Conservation (phyloP, 805 yeast genomes). For the Candida dajiaensis region DNA sequence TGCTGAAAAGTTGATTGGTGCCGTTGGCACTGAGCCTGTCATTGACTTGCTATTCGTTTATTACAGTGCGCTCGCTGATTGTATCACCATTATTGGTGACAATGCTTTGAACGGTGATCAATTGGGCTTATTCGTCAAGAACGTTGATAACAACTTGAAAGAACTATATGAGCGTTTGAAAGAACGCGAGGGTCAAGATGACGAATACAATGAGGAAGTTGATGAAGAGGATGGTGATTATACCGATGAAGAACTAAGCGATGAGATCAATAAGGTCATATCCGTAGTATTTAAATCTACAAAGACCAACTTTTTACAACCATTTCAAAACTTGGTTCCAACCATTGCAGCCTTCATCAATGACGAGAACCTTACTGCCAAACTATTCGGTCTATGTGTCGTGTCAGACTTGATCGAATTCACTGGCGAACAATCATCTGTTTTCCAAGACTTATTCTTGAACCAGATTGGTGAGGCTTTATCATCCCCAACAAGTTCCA, state of each 20-base stretch:
- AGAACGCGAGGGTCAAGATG: conserved; percentile 69
- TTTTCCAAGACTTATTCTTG: conserved; percentile 60
- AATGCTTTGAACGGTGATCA: conserved; percentile 51
- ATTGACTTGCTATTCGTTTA: conserved; percentile 77
- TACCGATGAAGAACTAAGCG: conserved; percentile 85
- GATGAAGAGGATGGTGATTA: conserved; percentile 79
- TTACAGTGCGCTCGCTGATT: conserved; percentile 63
- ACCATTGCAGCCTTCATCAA: conserved; percentile 53
- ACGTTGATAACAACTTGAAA: conserved; percentile 52
- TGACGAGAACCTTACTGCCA: conserved; percentile 63
- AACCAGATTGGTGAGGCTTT: conserved; percentile 61
- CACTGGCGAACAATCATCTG: conserved; percentile 62
- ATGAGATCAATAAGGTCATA: conserved; percentile 75
- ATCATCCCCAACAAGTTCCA: conserved; percentile 56
- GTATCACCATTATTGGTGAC: conserved; percentile 63
- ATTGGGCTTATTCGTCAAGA: conserved; percentile 48
- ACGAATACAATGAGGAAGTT: conserved; percentile 81
- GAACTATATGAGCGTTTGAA: conserved; percentile 69
- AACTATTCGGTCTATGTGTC: conserved; percentile 73
- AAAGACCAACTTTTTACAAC: conserved; percentile 51
- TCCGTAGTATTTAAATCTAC: conserved; percentile 63
- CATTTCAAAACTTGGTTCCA: conserved; percentile 61
- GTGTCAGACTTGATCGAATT: conserved; percentile 77
- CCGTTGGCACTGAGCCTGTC: conserved; percentile 72
- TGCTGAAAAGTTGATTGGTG: conserved; percentile 59